phyloP scores from a whole-genome alignment of 495 filamentous ascomycete species.

The Xylaria nigripes region DNA sequence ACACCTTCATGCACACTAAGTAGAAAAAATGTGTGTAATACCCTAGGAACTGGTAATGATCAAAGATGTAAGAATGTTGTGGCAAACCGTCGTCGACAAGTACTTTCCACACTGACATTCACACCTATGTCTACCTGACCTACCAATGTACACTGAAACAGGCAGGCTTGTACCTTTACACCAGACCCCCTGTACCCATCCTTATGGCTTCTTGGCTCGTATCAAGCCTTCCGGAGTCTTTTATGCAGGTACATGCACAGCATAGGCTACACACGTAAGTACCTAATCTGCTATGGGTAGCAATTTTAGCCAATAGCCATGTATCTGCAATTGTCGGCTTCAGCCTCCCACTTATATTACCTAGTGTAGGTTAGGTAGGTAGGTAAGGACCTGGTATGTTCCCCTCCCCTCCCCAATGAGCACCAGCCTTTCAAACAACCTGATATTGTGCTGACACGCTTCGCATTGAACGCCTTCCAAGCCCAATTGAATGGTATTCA shows the following conservation, averaged over 20 bases:
- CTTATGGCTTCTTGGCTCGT: not conserved
- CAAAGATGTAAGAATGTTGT: too few species aligned
- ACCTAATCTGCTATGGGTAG: too few species aligned
- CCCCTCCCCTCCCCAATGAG: not conserved
- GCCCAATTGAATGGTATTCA: not conserved
- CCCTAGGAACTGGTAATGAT: too few species aligned
- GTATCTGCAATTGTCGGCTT: not conserved
- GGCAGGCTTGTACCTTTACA: not conserved
- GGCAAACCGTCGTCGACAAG: too few species aligned
- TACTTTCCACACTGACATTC: too few species aligned
- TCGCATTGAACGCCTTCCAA: conserved; percentile 4
- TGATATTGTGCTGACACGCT: conserved; percentile 1
- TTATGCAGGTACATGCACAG: not conserved
- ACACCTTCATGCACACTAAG: not conserved
- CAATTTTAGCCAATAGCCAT: not conserved
- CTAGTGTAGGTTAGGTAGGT: not conserved
- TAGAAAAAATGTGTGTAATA: too few species aligned
- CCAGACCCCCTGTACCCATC: not conserved
- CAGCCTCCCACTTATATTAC: not conserved
- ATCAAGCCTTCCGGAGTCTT: not conserved
- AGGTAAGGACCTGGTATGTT: not conserved
- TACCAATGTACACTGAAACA: not conserved
- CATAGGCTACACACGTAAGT: too few species aligned
- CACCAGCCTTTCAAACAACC: not conserved
- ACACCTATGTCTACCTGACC: too few species aligned